phyloP scores from a whole-genome alignment of 768 basidiomycete genomes.

The Asterophora parasitica region DNA sequence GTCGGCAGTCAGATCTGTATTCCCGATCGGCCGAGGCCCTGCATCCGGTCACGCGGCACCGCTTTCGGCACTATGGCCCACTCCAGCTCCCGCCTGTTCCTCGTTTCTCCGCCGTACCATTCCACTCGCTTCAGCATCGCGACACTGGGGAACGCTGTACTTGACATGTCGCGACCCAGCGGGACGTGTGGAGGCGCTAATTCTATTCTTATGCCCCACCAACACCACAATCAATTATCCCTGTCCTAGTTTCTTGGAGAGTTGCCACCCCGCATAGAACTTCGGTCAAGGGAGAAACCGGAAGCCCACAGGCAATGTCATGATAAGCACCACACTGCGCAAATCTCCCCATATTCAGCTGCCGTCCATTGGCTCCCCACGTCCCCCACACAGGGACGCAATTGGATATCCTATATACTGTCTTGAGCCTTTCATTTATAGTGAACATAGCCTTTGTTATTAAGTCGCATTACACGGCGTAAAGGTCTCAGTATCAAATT shows the following conservation, averaged over 20 bases:
- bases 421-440: too few relatives aligned
- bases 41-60: background rate
- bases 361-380: background rate
- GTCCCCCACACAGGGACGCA: too few relatives aligned
- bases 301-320: background rate
- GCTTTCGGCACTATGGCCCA: constrained; percentile 1
- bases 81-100: background rate
- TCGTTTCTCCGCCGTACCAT: constrained; percentile 2
- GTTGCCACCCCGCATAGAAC: background rate
- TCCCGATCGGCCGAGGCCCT: constrained; percentile 15
- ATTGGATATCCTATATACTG: too few relatives aligned
- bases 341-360: background rate
- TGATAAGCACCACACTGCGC: background rate
- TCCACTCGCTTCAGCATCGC: too few relatives aligned
- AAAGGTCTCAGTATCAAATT: too few relatives aligned
- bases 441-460: too few relatives aligned
- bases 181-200: too few relatives aligned
- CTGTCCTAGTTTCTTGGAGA: too few relatives aligned
- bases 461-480: too few relatives aligned
- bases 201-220: too few relatives aligned
- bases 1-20: constrained; percentile 8
- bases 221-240: too few relatives aligned
- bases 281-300: background rate
- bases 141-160: background rate
- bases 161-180: background rate